A percentile compares a stretch with the other conserved stretches of the same genome.
These are phyloP conservation scores for Lomentospora prolificans DNA, from an alignment of 2,329 filamentous ascomycete species.

Conservation along the genomic window DNA sequence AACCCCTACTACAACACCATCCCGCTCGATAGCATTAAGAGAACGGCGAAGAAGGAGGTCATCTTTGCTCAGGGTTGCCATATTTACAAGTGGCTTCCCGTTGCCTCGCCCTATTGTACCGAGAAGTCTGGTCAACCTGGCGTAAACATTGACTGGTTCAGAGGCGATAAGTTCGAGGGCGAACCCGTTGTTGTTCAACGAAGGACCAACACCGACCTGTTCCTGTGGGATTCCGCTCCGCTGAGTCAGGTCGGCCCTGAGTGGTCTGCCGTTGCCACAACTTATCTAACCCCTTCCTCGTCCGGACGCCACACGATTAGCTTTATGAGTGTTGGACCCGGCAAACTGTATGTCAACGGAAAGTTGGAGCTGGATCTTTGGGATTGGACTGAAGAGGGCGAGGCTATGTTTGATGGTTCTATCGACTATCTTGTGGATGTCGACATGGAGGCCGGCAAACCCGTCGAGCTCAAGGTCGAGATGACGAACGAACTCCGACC, in stretches of 20 bases:
- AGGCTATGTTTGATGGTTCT: conserved; percentile 62
- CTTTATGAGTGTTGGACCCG: conserved; percentile 58
- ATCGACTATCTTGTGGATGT: conserved; percentile 53
- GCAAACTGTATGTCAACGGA: conserved; percentile 50
- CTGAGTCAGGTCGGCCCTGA: conserved; percentile 47
- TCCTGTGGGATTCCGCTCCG: conserved; percentile 62
- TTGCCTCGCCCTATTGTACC: conserved; percentile 50
- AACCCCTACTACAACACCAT: conserved; percentile 61
- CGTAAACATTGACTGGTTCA: conserved; percentile 55
- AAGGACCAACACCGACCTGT: conserved; percentile 55
- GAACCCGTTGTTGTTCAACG: conserved; percentile 46
- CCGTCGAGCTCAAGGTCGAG: conserved; percentile 52
- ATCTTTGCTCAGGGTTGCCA: conserved; percentile 52
- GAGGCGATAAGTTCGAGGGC: conserved; percentile 53
- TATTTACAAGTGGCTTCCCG: conserved; percentile 55
- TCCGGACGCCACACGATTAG: conserved; percentile 56
- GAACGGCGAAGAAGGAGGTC: conserved; percentile 43
- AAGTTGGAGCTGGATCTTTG: conserved; percentile 53
- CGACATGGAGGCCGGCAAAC: conserved; percentile 46
- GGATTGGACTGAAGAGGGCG: conserved; percentile 60
- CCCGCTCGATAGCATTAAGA: conserved; percentile 52
- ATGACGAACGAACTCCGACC: conserved; percentile 59
- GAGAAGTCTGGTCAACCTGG: conserved; percentile 47
- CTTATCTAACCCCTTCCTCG: conserved; percentile 45
- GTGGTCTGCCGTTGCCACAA: conserved; percentile 55